A percentile compares a stretch with the other conserved stretches of the same genome.
phyloP scores from a whole-genome alignment of 768 basidiomycete species.

The Boletus subcaerulescens region DNA sequence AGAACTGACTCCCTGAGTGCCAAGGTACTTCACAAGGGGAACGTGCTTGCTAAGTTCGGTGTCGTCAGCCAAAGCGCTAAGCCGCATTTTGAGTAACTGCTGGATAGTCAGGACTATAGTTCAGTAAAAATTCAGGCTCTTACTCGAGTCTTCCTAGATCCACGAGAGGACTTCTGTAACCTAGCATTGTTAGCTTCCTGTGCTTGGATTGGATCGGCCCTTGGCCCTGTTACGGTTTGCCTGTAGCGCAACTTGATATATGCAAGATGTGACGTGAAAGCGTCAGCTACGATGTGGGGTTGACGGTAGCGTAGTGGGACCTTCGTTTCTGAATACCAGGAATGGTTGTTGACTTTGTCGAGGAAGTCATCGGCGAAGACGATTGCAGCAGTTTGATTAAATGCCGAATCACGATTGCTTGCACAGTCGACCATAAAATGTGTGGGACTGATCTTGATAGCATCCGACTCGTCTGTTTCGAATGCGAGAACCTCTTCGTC shows the following conservation, averaged over 20 bases:
- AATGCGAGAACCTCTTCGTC: background rate
- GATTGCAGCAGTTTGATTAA: background rate
- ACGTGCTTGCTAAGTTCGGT: background rate
- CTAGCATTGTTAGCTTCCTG: background rate
- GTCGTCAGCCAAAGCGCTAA: background rate
- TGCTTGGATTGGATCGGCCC: background rate
- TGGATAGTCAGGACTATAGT: background rate
- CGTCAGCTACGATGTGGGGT: background rate
- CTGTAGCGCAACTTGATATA: background rate
- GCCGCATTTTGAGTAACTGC: background rate
- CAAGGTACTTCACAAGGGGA: background rate
- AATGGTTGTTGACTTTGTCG: background rate
- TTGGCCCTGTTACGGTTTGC: background rate
- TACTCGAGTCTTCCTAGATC: background rate
- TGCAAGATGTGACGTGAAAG: background rate
- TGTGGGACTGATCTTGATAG: background rate
- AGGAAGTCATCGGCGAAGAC: background rate
- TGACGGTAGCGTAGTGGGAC: background rate
- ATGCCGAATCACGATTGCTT: background rate
- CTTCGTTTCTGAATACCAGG: background rate
- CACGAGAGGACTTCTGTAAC: background rate
- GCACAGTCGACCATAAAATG: background rate
- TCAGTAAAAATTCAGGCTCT: background rate
- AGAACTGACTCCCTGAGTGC: background rate
- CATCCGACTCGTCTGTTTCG: background rate